Conservation (phyloP, 169 alveolate species). For the Cryptosporidium bovis region DNA sequence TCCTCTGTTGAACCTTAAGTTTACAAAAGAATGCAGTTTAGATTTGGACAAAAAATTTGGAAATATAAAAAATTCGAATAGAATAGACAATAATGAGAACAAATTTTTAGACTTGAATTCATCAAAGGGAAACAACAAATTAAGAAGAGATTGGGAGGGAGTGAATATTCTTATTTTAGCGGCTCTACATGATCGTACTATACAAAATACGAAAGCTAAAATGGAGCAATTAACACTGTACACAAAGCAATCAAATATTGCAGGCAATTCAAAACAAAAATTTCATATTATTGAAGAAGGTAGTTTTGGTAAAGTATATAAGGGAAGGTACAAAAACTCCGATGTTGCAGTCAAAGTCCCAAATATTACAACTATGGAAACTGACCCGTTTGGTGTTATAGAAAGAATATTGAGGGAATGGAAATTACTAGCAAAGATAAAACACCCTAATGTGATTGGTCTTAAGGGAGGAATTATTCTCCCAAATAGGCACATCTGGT, state of each 20-base stretch:
- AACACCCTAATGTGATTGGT: constrained; percentile 83
- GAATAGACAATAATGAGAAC: neutral
- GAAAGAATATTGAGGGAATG: constrained; percentile 88
- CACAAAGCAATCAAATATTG: neutral
- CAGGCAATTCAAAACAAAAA: neutral
- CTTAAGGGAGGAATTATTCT: constrained; percentile 88
- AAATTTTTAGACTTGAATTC: neutral
- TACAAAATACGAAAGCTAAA: constrained; percentile 52
- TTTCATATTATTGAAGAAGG: constrained; percentile 79
- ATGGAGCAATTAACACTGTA: constrained; percentile 41
- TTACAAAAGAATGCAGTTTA: constrained; percentile 10
- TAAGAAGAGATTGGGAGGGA: constrained; percentile 13
- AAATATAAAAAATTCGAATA: neutral
- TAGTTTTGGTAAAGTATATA: constrained; percentile 85
- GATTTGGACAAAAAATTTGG: constrained; percentile 17
- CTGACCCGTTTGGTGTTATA: constrained; percentile 89
- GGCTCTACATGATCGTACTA: constrained; percentile 60
- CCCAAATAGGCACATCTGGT: constrained; percentile 90
- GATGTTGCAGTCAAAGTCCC: constrained; percentile 90
- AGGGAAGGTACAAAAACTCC: constrained; percentile 80
- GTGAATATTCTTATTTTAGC: constrained; percentile 49
- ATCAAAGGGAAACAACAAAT: neutral
- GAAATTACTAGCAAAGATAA: constrained; percentile 84
- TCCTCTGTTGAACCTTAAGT: constrained; percentile 1
- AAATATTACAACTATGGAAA: constrained; percentile 82